phyloP scores from a whole-genome alignment of 1,284 basidiomycete genomes.

The Cutaneotrichosporon dermatis region DNA sequence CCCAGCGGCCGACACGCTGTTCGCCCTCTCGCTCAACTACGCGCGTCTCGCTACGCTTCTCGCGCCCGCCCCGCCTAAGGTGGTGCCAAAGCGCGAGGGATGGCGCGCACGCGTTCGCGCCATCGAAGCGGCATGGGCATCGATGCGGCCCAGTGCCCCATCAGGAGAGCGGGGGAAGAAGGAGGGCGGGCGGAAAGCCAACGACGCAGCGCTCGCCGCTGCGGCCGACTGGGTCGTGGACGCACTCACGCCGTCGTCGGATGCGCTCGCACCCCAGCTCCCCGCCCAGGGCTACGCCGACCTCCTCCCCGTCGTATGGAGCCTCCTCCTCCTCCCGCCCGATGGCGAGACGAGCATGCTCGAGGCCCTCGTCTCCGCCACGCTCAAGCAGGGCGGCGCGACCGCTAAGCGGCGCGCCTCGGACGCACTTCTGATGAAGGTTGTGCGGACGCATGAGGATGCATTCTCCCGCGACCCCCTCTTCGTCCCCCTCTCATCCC shows the following conservation, averaged over 20 bases:
- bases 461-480: constrained; percentile 39
- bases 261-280: constrained; percentile 53
- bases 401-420: constrained; percentile 25
- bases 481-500: constrained; percentile 30
- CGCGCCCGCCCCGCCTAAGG: constrained; percentile 26
- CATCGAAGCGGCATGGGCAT: constrained; percentile 32
- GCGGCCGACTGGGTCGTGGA: constrained; percentile 62
- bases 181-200: constrained; percentile 6
- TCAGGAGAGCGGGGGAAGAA: too few relatives aligned
- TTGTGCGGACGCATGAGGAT: constrained; percentile 59
- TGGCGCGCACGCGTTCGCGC: constrained; percentile 32
- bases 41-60: constrained; percentile 42
- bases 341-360: neutral
- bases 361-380: constrained; percentile 29
- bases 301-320: constrained; percentile 78
- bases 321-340: constrained; percentile 57
- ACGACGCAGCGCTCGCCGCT: constrained; percentile 29
- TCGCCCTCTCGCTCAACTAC: constrained; percentile 58
- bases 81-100: constrained; percentile 12
- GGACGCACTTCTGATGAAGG: constrained; percentile 65
- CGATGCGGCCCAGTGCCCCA: too few relatives aligned
- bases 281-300: constrained; percentile 62
- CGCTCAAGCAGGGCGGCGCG: constrained; percentile 48
- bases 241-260: constrained; percentile 53
- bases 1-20: constrained; percentile 12